These are phyloP conservation scores for Talaromyces ruber DNA, from an alignment of 495 filamentous ascomycete species.

Conservation along the genomic window DNA sequence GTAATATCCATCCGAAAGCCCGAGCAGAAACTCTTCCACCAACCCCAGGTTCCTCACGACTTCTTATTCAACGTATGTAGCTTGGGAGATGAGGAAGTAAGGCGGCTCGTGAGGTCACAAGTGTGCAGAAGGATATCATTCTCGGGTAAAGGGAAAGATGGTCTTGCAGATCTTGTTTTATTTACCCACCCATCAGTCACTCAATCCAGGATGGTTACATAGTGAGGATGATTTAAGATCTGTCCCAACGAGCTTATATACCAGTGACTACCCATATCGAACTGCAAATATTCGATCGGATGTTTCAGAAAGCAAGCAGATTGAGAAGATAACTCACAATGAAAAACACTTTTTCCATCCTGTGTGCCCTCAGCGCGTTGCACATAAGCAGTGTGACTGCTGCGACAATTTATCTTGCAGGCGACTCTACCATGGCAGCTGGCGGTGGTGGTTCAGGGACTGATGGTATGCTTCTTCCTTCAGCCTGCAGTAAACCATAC, in stretches of 20 bases:
- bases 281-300: not conserved
- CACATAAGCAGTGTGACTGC: not conserved
- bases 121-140: not conserved
- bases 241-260: not conserved
- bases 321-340: not conserved
- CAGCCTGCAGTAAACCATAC: not conserved
- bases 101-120: not conserved
- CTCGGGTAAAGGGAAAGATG: not conserved
- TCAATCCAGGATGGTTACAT: not conserved
- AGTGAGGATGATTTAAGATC: not conserved
- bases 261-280: not conserved
- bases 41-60: not conserved
- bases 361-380: not conserved
- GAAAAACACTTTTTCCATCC: not conserved
- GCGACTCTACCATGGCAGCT: slow-evolving; percentile 50
- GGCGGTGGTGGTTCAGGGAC: slow-evolving; percentile 27
- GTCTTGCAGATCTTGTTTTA: not conserved
- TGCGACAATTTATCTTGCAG: slow-evolving; percentile 42
- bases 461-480: slow-evolving; percentile 11
- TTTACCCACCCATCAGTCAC: not conserved
- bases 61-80: not conserved
- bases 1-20: not conserved
- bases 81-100: not conserved
- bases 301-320: not conserved
- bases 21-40: not conserved